phyloP scores from a whole-genome alignment of 108 stramenopile genomes.

The Cyclotella sp. region DNA sequence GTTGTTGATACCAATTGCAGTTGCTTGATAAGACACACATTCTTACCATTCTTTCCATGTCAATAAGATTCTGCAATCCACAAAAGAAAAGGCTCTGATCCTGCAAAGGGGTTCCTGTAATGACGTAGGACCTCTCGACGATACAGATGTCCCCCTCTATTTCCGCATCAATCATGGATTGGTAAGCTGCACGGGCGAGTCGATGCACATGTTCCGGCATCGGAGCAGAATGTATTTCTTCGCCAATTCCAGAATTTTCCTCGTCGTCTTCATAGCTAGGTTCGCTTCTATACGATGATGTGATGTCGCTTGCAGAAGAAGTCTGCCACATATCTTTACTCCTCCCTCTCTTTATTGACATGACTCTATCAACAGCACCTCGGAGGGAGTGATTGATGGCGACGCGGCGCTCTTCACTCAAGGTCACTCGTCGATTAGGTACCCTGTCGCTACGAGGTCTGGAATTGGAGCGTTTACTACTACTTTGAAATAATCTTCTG shows the following conservation, averaged over 20 bases:
- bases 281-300: constrained; percentile 10
- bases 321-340: constrained; percentile 6
- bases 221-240: not conserved
- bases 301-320: constrained; percentile 32
- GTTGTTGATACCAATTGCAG: not conserved
- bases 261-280: constrained; percentile 27
- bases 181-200: constrained; percentile 37
- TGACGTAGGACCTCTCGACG: constrained; percentile 58
- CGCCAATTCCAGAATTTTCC: constrained; percentile 9
- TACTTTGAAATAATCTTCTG: constrained; percentile 1
- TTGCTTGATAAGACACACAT: not conserved
- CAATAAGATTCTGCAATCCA: constrained; percentile 56
- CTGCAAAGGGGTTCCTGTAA: constrained; percentile 50
- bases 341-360: constrained; percentile 7
- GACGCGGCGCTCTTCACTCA: not conserved
- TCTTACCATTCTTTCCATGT: constrained; percentile 57
- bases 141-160: constrained; percentile 52
- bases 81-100: constrained; percentile 54
- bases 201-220: constrained; percentile 36
- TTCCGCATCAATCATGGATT: constrained; percentile 50
- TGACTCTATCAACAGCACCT: constrained; percentile 34
- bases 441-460: not conserved
- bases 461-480: not conserved
- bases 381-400: not conserved
- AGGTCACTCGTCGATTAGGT: no score